Evolutionary conservation across 805 yeast genomes (phyloP).

Genomic region (Kurtzmaniella fragi): DNA sequence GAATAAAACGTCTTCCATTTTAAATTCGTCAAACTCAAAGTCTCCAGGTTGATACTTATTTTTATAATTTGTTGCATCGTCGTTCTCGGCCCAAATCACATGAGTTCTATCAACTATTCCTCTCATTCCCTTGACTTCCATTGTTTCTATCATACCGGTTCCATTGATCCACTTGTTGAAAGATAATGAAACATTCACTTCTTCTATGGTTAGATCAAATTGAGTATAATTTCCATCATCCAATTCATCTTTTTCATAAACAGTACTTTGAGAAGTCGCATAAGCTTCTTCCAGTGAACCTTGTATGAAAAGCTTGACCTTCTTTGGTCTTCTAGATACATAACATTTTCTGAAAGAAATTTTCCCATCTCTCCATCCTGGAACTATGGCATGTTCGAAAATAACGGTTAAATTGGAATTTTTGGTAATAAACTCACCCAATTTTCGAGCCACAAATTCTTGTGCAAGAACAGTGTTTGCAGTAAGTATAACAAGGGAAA

Average conservation of each 20-base stretch:
- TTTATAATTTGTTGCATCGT: constrained; percentile 77
- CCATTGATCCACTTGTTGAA: constrained; percentile 88
- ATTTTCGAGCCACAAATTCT: constrained; percentile 73
- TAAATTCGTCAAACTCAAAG: constrained; percentile 81
- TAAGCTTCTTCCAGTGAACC: constrained; percentile 73
- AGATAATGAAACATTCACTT: constrained; percentile 73
- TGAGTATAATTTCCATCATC: constrained; percentile 97
- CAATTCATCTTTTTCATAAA: constrained; percentile 26
- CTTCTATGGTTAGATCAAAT: constrained; percentile 85
- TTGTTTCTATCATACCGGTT: constrained; percentile 71
- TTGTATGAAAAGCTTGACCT: constrained; percentile 48
- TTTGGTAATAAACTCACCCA: constrained; percentile 79
- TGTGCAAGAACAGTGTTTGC: constrained; percentile 85
- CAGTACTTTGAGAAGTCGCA: constrained; percentile 31
- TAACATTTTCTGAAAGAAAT: constrained; percentile 81
- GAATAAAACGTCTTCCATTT: constrained; percentile 79
- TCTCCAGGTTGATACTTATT: constrained; percentile 79
- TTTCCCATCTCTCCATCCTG: constrained; percentile 87
- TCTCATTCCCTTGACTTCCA: constrained; percentile 77
- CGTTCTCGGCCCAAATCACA: constrained; percentile 75
- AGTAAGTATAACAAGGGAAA: constrained; percentile 71
- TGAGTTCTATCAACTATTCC: constrained; percentile 92
- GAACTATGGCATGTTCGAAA: constrained; percentile 91
- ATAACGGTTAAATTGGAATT: constrained; percentile 80
- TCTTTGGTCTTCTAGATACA: constrained; percentile 78